Evolutionary conservation across 2,329 filamentous ascomycete genomes (phyloP).

Genomic region (Thelonectria olida): DNA sequence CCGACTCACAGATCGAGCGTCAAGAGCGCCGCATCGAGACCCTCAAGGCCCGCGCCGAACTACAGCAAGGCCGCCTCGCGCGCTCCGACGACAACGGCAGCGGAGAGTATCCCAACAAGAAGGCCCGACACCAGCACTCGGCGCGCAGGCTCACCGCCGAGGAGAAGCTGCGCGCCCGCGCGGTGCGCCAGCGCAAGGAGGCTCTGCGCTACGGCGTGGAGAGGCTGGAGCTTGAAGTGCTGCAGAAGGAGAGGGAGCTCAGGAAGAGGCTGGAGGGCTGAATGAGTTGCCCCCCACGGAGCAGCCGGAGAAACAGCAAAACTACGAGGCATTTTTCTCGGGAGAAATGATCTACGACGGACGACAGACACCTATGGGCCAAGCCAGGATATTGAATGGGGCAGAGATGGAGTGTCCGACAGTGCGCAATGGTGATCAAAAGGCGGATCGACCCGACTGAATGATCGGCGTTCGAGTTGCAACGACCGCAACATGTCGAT

Average conservation of each 20-base stretch:
- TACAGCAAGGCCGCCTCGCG: constrained; percentile 77
- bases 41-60: constrained; percentile 81
- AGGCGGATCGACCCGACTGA: constrained; percentile 24
- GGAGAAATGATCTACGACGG: constrained; percentile 4
- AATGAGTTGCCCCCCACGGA: neutral
- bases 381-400: neutral
- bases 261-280: constrained; percentile 57
- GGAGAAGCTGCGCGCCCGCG: constrained; percentile 62
- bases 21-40: constrained; percentile 85
- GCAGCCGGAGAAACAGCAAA: neutral
- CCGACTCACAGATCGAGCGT: constrained; percentile 84
- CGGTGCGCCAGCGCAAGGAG: constrained; percentile 83
- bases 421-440: constrained; percentile 6
- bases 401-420: constrained; percentile 4
- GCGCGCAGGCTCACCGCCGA: constrained; percentile 59
- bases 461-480: constrained; percentile 27
- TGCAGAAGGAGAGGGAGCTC: constrained; percentile 74
- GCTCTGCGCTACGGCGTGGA: constrained; percentile 88
- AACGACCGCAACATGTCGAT: constrained; percentile 23
- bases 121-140: constrained; percentile 32
- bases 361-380: neutral
- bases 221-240: constrained; percentile 84
- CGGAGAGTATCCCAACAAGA: constrained; percentile 24
- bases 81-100: constrained; percentile 36
- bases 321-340: neutral